These are phyloP conservation scores for Lolium multiflorum DNA, from an alignment of 176 grass and related monocot species.

Conservation along the genomic window DNA sequence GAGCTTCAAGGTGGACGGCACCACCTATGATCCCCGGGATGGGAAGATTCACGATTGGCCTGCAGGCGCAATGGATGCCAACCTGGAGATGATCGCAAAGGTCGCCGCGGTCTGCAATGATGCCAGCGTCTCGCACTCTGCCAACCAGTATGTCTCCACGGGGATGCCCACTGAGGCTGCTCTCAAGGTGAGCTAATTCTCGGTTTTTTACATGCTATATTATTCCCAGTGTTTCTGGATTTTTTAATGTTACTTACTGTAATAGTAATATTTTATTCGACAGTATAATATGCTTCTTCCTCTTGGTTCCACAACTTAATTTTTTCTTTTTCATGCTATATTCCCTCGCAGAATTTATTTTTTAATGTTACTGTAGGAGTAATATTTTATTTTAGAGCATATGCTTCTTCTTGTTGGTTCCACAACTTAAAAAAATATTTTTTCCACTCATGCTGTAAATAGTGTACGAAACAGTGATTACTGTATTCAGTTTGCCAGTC, in stretches of 20 bases:
- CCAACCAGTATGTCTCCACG: constrained; percentile 73
- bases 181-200: constrained; percentile 65
- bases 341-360: no score
- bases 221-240: not conserved
- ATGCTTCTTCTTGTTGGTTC: no score
- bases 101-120: constrained; percentile 92
- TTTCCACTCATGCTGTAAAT: no score
- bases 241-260: not conserved
- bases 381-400: no score
- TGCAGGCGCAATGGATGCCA: constrained; percentile 60
- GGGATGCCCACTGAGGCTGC: constrained; percentile 94
- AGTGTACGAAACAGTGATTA: no score
- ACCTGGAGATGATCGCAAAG: constrained; percentile 86
- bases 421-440: no score
- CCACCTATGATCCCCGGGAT: constrained; percentile 75
- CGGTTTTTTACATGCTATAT: not conserved
- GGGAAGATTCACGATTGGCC: constrained; percentile 81
- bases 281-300: not conserved
- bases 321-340: no score
- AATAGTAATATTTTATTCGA: not conserved
- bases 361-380: no score
- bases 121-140: constrained; percentile 64
- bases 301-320: not conserved
- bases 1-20: constrained; percentile 88
- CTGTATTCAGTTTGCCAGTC: no score